Evolutionary conservation across 2,329 filamentous ascomycete genomes (phyloP).

Genomic region (Xylariaceae sp.): DNA sequence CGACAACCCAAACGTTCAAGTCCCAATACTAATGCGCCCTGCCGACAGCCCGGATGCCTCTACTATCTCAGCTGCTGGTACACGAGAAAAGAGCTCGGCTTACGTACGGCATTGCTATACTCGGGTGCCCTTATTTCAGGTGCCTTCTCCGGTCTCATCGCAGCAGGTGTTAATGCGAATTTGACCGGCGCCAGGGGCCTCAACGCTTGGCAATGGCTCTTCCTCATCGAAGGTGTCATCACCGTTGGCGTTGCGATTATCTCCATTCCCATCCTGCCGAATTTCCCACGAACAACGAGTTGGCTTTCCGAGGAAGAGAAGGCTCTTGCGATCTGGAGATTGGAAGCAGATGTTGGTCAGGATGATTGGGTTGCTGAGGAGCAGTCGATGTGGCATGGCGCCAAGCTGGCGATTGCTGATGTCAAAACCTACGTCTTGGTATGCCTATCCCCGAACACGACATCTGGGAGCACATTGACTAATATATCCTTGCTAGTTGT

Average conservation of each 20-base stretch:
- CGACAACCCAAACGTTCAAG: too few species aligned
- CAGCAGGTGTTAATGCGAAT: slow-evolving; percentile 60
- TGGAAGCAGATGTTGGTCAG: slow-evolving; percentile 60
- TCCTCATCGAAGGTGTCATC: slow-evolving; percentile 64
- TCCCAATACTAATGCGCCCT: not conserved
- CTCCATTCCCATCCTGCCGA: slow-evolving; percentile 57
- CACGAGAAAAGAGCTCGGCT: slow-evolving; percentile 60
- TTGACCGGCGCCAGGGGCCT: slow-evolving; percentile 55
- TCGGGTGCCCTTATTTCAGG: slow-evolving; percentile 64
- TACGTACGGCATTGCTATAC: slow-evolving; percentile 62
- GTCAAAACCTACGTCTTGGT: slow-evolving; percentile 57
- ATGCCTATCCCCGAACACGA: slow-evolving; percentile 16
- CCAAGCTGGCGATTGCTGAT: slow-evolving; percentile 51
- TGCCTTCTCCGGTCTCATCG: slow-evolving; percentile 63
- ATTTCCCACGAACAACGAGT: slow-evolving; percentile 57
- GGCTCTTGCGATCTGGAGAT: slow-evolving; percentile 52
- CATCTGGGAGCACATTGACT: slow-evolving; percentile 3
- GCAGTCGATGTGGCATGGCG: slow-evolving; percentile 51
- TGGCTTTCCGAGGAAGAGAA: slow-evolving; percentile 55
- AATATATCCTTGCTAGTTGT: slow-evolving; percentile 34
- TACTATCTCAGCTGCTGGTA: slow-evolving; percentile 65
- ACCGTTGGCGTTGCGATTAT: slow-evolving; percentile 56
- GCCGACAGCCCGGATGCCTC: slow-evolving; percentile 47
- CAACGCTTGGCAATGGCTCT: slow-evolving; percentile 59
- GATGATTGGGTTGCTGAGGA: slow-evolving; percentile 57